Conservation (phyloP, 176 grass and related monocot species). For the Cenchrus fungigraminus region DNA sequence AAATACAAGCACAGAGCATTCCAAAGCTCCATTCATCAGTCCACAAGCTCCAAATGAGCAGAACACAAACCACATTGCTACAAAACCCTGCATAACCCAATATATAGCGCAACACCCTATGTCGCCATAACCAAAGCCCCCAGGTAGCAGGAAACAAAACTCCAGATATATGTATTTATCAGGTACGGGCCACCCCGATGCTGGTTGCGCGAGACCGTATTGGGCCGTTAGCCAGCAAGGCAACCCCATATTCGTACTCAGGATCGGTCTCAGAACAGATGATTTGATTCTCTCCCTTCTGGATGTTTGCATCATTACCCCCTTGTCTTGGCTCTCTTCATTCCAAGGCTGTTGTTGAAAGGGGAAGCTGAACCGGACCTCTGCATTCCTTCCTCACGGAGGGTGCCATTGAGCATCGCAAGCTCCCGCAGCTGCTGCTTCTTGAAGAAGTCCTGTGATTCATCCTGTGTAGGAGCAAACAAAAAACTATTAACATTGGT, state of each 20-base stretch:
- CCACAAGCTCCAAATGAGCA: constrained; percentile 38
- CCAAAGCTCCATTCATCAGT: constrained; percentile 21
- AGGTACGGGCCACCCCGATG: constrained; percentile 47
- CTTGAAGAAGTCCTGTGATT: constrained; percentile 96
- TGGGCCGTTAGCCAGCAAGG: constrained; percentile 47
- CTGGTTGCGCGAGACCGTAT: constrained; percentile 20
- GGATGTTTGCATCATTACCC: constrained; percentile 43
- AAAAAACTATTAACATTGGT: neutral
- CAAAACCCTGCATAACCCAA: constrained; percentile 44
- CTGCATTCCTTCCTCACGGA: constrained; percentile 89
- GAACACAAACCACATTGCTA: constrained; percentile 47
- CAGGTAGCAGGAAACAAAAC: constrained; percentile 52
- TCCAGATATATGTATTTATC: constrained; percentile 66
- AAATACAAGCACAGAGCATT: constrained; percentile 43
- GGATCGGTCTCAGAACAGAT: constrained; percentile 49
- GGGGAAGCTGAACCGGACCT: constrained; percentile 81
- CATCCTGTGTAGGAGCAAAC: constrained; percentile 60
- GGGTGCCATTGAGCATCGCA: constrained; percentile 89
- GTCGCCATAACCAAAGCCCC: constrained; percentile 42
- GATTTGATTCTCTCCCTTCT: constrained; percentile 48
- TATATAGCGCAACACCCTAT: constrained; percentile 43
- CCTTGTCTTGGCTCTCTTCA: constrained; percentile 97
- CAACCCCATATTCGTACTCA: constrained; percentile 52
- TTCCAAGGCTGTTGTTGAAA: constrained; percentile 85
- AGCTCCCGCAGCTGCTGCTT: constrained; percentile 97